These are phyloP conservation scores for Thinopyrum elongatum DNA, from an alignment of 176 grass and related monocot species.

Conservation along the genomic window DNA sequence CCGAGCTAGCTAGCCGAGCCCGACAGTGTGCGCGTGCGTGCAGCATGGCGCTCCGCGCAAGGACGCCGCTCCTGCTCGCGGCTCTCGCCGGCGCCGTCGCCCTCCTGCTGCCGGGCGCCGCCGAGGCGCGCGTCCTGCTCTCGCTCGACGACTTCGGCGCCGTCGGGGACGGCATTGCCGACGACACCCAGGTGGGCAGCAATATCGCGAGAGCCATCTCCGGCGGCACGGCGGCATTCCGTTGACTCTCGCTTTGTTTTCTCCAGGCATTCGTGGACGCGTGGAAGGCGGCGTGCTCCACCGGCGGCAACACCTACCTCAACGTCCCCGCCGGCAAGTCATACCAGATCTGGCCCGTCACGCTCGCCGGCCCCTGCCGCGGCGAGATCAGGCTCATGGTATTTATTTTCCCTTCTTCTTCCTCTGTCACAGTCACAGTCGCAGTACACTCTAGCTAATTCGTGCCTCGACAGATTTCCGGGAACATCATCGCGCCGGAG, in stretches of 20 bases:
- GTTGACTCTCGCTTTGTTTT: background rate
- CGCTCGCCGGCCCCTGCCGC: conserved; percentile 52
- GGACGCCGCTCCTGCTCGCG: conserved; percentile 16
- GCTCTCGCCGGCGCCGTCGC: background rate
- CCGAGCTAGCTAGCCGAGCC: background rate
- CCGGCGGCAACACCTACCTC: conserved; percentile 25
- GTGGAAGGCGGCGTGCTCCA: conserved; percentile 55
- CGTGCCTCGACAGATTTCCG: conserved; percentile 21
- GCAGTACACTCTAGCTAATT: background rate
- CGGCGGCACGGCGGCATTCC: background rate
- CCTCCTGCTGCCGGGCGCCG: background rate
- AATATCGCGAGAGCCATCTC: background rate
- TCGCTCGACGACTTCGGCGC: conserved; percentile 67
- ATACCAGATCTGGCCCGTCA: conserved; percentile 53
- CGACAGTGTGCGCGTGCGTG: background rate
- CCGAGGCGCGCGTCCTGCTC: conserved; percentile 35
- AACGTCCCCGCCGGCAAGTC: conserved; percentile 49
- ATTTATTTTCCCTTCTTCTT: background rate
- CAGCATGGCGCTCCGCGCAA: background rate
- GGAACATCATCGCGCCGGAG: conserved; percentile 52
- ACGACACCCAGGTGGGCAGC: conserved; percentile 52
- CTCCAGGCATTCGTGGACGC: conserved; percentile 54
- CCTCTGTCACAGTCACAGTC: background rate
- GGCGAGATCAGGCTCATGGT: conserved; percentile 45
- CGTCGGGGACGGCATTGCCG: conserved; percentile 50